phyloP scores from a whole-genome alignment of 2,329 filamentous ascomycete species.

The Raffaelea albimanens region DNA sequence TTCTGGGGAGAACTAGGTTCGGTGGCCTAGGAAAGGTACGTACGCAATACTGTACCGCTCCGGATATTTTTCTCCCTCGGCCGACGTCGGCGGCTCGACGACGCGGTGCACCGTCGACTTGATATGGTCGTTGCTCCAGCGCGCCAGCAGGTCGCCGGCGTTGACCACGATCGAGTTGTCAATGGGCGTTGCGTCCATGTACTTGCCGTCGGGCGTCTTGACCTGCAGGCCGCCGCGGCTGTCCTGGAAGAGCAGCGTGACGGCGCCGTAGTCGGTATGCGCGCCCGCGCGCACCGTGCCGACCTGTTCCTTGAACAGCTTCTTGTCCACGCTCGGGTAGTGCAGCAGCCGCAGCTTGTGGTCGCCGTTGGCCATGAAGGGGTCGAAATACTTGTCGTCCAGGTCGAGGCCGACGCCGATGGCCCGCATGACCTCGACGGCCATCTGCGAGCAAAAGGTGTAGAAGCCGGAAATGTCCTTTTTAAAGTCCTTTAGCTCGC shows the following conservation, averaged over 20 bases:
- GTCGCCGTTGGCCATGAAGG: constrained; percentile 39
- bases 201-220: constrained; percentile 19
- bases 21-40: too few relatives aligned
- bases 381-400: constrained; percentile 12
- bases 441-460: constrained; percentile 18
- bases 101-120: constrained; percentile 41
- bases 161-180: constrained; percentile 53
- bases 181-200: not conserved
- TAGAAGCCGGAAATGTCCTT: constrained; percentile 20
- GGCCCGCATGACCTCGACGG: constrained; percentile 18
- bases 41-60: too few relatives aligned
- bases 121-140: constrained; percentile 67
- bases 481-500: constrained; percentile 24
- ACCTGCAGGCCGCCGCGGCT: constrained; percentile 36
- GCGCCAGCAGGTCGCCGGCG: constrained; percentile 71
- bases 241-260: constrained; percentile 43
- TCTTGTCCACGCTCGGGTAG: constrained; percentile 25
- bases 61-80: too few relatives aligned
- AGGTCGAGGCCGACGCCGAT: constrained; percentile 22
- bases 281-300: constrained; percentile 17
- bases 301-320: constrained; percentile 2
- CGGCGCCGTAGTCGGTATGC: constrained; percentile 41
- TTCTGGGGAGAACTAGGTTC: too few relatives aligned
- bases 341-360: constrained; percentile 52
- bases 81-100: too few relatives aligned